A percentile compares a stretch with the other conserved stretches of the same genome.
Conservation (phyloP, 148 eudicot genomes). For the Fagopyrum homotropicum region DNA sequence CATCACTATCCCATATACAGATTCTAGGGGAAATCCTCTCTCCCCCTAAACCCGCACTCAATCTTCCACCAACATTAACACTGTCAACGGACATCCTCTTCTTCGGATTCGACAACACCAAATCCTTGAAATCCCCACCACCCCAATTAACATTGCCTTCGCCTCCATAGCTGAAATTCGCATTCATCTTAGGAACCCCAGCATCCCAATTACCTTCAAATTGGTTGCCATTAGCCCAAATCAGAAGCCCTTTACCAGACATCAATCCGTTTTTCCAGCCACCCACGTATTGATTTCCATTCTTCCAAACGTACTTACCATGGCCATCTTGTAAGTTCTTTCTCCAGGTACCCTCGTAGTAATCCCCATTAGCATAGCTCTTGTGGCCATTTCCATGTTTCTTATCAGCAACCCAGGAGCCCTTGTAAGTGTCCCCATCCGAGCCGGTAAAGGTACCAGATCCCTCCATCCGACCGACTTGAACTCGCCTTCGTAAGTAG, state of each 20-base stretch:
- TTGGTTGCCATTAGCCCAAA: conserved; percentile 53
- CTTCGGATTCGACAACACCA: conserved; percentile 21
- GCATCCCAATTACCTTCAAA: conserved; percentile 72
- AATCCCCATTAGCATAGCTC: conserved; percentile 72
- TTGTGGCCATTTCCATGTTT: conserved; percentile 68
- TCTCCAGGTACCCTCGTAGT: conserved; percentile 58
- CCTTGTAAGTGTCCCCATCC: conserved; percentile 67
- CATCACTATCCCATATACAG: conserved; percentile 22
- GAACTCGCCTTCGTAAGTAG: conserved; percentile 77
- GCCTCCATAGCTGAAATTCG: conserved; percentile 39
- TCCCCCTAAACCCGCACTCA: neutral
- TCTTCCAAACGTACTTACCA: conserved; percentile 71
- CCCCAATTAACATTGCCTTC: conserved; percentile 38
- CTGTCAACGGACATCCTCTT: conserved; percentile 39
- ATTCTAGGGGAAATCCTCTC: conserved; percentile 24
- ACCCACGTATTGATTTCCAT: conserved; percentile 65
- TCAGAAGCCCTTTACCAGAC: conserved; percentile 53
- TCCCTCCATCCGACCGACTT: conserved; percentile 83
- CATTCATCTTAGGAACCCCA: conserved; percentile 51
- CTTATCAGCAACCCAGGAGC: conserved; percentile 52
- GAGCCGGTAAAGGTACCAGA: conserved; percentile 60
- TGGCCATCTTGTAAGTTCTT: conserved; percentile 59
- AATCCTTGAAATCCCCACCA: conserved; percentile 29
- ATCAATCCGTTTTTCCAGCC: conserved; percentile 70
- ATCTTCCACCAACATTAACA: neutral